Conservation (phyloP, 2,329 filamentous ascomycete species). For the Helotiales sp. region DNA sequence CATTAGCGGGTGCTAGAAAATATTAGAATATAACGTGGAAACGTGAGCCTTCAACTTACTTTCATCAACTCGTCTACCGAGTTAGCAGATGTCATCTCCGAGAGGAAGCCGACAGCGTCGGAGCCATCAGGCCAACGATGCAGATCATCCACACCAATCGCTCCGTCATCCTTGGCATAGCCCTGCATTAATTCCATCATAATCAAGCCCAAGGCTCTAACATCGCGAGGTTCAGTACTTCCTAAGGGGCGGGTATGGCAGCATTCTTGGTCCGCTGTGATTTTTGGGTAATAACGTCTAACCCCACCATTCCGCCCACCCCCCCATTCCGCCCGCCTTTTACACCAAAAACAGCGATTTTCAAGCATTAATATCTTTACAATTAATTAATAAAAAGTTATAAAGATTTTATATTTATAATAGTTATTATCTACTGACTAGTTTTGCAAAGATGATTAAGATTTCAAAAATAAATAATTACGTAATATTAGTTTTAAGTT, state of each 20-base stretch:
- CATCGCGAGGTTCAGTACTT: slow-evolving; percentile 18
- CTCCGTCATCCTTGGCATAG: slow-evolving; percentile 44
- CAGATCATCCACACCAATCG: slow-evolving; percentile 43
- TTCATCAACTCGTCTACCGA: slow-evolving; percentile 31
- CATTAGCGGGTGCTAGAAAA: slow-evolving; percentile 23
- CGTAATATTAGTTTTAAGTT: too few relatives aligned
- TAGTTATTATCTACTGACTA: too few relatives aligned
- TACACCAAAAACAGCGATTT: too few relatives aligned
- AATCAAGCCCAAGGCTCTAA: slow-evolving; percentile 12
- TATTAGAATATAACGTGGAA: slow-evolving; percentile 17
- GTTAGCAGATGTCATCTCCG: slow-evolving; percentile 37
- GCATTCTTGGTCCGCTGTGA: slow-evolving; percentile 30
- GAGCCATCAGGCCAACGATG: slow-evolving; percentile 41
- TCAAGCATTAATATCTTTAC: too few relatives aligned
- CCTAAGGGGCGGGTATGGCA: slow-evolving; percentile 16
- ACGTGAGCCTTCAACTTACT: slow-evolving; percentile 12
- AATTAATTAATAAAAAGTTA: too few relatives aligned
- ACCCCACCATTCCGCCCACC: too few relatives aligned
- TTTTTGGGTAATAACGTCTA: too few relatives aligned
- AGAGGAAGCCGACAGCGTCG: slow-evolving; percentile 43
- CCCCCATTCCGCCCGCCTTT: too few relatives aligned
- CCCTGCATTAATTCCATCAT: slow-evolving; percentile 32
- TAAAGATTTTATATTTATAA: too few relatives aligned
- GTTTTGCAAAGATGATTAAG: too few relatives aligned
- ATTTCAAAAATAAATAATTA: too few relatives aligned